phyloP scores from a whole-genome alignment of 352 stramenopile species.

The Elongisporangium undulatum region DNA sequence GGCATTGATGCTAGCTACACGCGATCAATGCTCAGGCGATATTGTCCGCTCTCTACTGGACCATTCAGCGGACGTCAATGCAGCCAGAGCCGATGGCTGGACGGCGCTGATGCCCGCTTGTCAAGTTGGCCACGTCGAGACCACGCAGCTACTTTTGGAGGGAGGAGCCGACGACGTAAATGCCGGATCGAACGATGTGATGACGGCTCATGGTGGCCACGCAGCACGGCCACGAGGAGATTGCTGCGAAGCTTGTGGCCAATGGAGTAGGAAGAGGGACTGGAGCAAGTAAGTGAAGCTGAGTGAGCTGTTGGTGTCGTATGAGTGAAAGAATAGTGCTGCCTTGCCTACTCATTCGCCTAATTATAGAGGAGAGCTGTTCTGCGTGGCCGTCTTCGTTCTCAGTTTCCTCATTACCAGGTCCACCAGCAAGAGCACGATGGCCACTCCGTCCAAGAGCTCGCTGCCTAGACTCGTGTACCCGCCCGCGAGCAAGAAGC shows the following conservation, averaged over 20 bases:
- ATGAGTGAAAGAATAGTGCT: no score
- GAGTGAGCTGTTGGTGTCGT: no score
- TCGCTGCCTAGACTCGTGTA: conserved; percentile 47
- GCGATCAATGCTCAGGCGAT: background rate
- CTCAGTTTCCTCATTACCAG: background rate
- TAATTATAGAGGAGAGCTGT: background rate
- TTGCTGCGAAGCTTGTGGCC: background rate
- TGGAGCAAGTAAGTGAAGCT: no score
- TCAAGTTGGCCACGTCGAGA: background rate
- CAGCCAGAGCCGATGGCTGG: background rate
- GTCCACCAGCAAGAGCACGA: background rate
- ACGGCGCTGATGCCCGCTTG: background rate
- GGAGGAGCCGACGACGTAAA: background rate
- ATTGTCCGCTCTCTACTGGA: background rate
- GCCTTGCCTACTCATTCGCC: no score
- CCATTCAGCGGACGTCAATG: background rate
- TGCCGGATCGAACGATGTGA: background rate
- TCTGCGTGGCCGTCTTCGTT: background rate
- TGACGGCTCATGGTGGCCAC: background rate
- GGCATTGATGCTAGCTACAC: no score
- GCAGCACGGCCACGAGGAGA: background rate
- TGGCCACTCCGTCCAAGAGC: background rate
- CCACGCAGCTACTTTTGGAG: background rate
- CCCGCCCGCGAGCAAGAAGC: conserved; percentile 31
- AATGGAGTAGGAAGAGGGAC: background rate